Evolutionary conservation across 805 yeast genomes (phyloP).

Genomic region (Monosporozyma yasuniensis): DNA sequence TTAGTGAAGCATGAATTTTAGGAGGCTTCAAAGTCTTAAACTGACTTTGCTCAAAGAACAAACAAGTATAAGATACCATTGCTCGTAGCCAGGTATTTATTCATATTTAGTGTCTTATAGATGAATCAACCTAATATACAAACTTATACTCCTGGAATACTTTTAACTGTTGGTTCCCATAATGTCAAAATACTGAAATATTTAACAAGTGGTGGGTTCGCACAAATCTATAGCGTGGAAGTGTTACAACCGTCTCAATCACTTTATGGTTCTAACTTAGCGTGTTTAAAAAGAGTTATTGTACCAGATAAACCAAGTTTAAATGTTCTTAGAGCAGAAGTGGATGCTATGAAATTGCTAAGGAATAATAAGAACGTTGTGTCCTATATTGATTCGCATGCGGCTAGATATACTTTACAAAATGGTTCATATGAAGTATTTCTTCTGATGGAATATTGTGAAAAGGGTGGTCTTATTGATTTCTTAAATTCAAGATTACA

Average conservation of each 20-base stretch:
- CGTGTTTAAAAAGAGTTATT: conserved; percentile 88
- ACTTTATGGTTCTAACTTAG: conserved; percentile 43
- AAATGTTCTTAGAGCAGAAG: conserved; percentile 83
- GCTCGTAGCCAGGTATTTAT: background rate
- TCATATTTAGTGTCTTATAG: background rate
- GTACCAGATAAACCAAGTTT: conserved; percentile 86
- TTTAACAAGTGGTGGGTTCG: conserved; percentile 89
- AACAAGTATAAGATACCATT: background rate
- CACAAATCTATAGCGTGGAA: conserved; percentile 80
- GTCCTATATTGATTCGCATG: conserved; percentile 90
- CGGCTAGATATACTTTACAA: conserved; percentile 52
- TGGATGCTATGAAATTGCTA: conserved; percentile 90
- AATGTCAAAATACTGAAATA: conserved; percentile 57
- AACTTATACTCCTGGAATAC: conserved; percentile 68
- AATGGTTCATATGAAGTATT: conserved; percentile 65
- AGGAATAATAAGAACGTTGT: conserved; percentile 75
- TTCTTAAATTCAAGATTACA: conserved; percentile 68
- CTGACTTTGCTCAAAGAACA: background rate
- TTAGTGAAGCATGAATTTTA: background rate
- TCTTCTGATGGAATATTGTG: conserved; percentile 71
- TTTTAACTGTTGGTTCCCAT: conserved; percentile 78
- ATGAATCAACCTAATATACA: conserved; percentile 46
- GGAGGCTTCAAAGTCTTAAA: background rate
- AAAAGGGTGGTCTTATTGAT: conserved; percentile 66
- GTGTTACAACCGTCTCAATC: conserved; percentile 48